A percentile compares a stretch with the other conserved stretches of the same genome.
Evolutionary conservation across 768 basidiomycete species (phyloP).

Genomic region (Xerocomellus intermedius): DNA sequence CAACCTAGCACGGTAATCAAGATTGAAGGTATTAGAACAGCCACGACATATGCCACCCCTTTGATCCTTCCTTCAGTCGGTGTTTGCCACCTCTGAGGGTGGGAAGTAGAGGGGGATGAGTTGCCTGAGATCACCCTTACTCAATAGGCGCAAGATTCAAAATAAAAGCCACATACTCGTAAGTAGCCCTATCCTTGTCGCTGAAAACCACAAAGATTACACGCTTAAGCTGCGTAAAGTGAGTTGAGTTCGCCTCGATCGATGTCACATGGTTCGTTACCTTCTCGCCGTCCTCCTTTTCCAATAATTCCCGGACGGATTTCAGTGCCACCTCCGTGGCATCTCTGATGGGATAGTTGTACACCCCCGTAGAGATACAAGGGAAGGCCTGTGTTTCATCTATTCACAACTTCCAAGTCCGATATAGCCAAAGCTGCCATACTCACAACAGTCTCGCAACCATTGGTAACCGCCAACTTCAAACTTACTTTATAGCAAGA

Average conservation of each 20-base stretch:
- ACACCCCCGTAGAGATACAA: constrained; percentile 76
- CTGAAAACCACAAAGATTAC: constrained; percentile 75
- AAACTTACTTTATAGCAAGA: constrained; percentile 71
- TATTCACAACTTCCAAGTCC: background rate
- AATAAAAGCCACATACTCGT: constrained; percentile 49
- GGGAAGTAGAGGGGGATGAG: constrained; percentile 71
- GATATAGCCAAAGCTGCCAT: background rate
- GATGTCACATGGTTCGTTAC: constrained; percentile 23
- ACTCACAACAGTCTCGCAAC: constrained; percentile 61
- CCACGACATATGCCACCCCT: background rate
- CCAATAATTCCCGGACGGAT: constrained; percentile 54
- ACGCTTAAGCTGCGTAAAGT: constrained; percentile 52
- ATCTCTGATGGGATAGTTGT: constrained; percentile 71
- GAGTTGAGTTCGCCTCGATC: background rate
- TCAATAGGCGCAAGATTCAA: background rate
- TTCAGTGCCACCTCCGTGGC: constrained; percentile 72
- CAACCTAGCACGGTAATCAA: no score
- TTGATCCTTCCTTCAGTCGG: background rate
- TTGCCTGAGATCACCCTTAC: constrained; percentile 24
- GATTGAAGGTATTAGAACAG: background rate
- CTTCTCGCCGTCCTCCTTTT: constrained; percentile 47
- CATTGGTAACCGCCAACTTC: constrained; percentile 56
- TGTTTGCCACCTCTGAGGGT: background rate
- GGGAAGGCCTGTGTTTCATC: constrained; percentile 62
- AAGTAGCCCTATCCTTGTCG: constrained; percentile 59